Base-by-base conservation (phyloP, 352 stramenopile genomes). In the Phytophthora sojae region DNA sequence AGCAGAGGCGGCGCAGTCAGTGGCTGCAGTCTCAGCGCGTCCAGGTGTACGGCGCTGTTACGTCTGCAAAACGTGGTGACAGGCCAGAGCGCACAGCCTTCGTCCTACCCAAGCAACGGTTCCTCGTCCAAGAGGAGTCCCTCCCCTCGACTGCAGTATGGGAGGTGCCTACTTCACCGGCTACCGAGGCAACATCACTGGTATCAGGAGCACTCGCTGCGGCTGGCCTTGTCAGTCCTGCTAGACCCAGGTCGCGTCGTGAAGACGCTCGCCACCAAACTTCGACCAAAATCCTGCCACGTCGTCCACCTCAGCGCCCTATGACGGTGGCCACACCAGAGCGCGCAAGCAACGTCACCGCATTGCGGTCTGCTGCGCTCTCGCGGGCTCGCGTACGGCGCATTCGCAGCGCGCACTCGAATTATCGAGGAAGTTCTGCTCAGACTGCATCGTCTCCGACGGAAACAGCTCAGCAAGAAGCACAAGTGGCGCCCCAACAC, bases 1-100 rank as follows among this genome's bases (percentile, higher is more conserved):
- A 79, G 25, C 21, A 58, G 9, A 57, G 58, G 14, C 64, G 77
- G 21, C 71, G 79, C 11, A 68, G 49, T 0, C 55, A 87, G 19
- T 90, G 82, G 82, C 66, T 89, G 47, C 42, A 76, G 17, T 90
- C 80, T 1, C 47, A 76, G 8, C 62, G 83, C 5, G 60, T 85
- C 11, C 73, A 76, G 21, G 29, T 60, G 0, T 52, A 76, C 5
- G 66, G 26, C 17, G 26, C 23, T 29, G 45, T 64, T 47, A 45
- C 47, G 21, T 56, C 67, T 29, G 61, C 62, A 35, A 53, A 58
- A 51, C 68, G 61, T 17, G 50, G 21, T 23, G 64, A 64, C 47
- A 60, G 55, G n/a, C 39, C 64, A 17, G 52, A 65, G 49, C 45
- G 69, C 0, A 47, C 65, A 60, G 59, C 49, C n/a, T 35, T 77